Evolutionary conservation across 1,284 basidiomycete genomes (phyloP).

Genomic region (Trichosporon coremiiforme): DNA sequence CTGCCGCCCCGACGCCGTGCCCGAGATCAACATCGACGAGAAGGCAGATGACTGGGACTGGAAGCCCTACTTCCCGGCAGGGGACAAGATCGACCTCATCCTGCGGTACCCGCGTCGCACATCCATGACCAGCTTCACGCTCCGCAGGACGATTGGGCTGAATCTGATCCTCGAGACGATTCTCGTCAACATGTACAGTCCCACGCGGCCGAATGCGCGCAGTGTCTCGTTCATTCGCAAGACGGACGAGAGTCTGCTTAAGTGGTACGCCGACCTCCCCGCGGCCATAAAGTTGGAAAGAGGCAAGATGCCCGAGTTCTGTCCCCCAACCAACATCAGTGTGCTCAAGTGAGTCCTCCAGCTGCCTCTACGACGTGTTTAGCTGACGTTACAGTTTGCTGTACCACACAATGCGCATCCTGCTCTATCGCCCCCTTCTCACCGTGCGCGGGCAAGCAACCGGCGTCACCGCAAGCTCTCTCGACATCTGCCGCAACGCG

Average conservation of each 20-base stretch:
- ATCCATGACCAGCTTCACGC: slow-evolving; percentile 25
- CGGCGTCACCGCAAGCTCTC: slow-evolving; percentile 28
- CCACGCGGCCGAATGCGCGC: slow-evolving; percentile 35
- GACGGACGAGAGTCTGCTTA: slow-evolving; percentile 25
- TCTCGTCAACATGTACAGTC: slow-evolving; percentile 38
- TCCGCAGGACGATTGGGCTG: slow-evolving; percentile 29
- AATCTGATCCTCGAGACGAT: slow-evolving; percentile 38
- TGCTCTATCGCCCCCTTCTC: slow-evolving; percentile 36
- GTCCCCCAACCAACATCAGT: slow-evolving; percentile 32
- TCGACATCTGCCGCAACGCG: slow-evolving; percentile 34
- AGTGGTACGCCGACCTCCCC: slow-evolving; percentile 27
- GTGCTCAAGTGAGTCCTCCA: slow-evolving; percentile 29
- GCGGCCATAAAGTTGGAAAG: slow-evolving; percentile 22
- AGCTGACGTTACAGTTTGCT: slow-evolving; percentile 27
- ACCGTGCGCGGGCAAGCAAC: slow-evolving; percentile 31
- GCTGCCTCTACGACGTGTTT: background rate
- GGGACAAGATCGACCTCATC: slow-evolving; percentile 25
- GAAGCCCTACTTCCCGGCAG: slow-evolving; percentile 27
- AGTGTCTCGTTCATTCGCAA: slow-evolving; percentile 30
- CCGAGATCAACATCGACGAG: slow-evolving; percentile 24
- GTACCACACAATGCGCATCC: slow-evolving; percentile 32
- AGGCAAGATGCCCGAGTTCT: slow-evolving; percentile 29
- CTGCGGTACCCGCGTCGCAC: slow-evolving; percentile 28
- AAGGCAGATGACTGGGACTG: slow-evolving; percentile 31
- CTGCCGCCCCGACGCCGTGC: slow-evolving; percentile 22